Base-by-base conservation (phyloP, 192 early-diverging fungal genomes). In the Backusella luteola region DNA sequence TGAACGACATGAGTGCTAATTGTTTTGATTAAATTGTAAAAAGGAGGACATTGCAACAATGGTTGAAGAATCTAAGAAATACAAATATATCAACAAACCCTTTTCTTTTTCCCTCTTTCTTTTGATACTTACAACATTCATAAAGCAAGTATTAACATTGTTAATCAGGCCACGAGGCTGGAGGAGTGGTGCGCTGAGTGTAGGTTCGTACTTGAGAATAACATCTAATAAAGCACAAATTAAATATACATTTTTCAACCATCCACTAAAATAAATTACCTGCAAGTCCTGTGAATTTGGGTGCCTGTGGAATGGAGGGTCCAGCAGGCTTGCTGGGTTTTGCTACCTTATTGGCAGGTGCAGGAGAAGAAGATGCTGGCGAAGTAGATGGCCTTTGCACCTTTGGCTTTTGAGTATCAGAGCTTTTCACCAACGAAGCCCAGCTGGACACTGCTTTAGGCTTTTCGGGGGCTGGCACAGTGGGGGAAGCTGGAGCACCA, bases 121-220 rank as follows among this genome's bases (percentile, higher is more conserved):
- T 6, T 44, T 49, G 46, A 12, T 75, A 78, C 82, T 38, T 87
- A 98, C 94, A 46, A 93, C 94, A 80, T 99, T 99, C 93, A 99
- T 95, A 79, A 96, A 99, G 84, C 98, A 99, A 87, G 93, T 97
- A 84, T 99, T 99, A 36, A 97, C 97, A 67, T 89, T 94, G 82
- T 99, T 99, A 69, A 97, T 90, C 44, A 99, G 88, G 2, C 98
- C 98, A 34, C 98, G 91, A 15, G 98, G 97, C 73, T 91, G 88
- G 41, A 94, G 79, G 35, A 89, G 74, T 23, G 80, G 74, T 21
- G 71, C 80, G 2, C 76, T 42, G 46, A 81, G 85, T 0, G 79
- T 79, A 4, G 86, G 84, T 36, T 84, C 76, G 66, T 81, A 87
- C 17, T 83, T 80, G 66, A 78, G 75, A 12, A 89, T 76, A n/a